Evolutionary conservation across 2,329 filamentous ascomycete genomes (phyloP), one percentile per base, ranked within the genome.

Genomic region (Trichoderma polysporum): DNA sequence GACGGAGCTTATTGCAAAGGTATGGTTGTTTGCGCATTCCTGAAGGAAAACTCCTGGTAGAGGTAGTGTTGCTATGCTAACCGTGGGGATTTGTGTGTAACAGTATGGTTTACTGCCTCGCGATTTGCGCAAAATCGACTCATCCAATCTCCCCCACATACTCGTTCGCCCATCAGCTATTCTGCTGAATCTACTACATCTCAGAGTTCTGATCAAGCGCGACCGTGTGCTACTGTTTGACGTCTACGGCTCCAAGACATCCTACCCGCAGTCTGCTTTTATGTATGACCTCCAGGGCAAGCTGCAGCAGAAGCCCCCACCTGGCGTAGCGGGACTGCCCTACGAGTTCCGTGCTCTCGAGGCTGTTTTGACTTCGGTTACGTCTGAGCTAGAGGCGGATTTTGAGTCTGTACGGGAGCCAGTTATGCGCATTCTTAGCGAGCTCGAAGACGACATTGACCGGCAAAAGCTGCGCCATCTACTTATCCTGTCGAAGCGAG

Each of bases 231-330:
- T 99, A 27, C 90, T 99, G 5, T 98, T 99, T 76, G 95, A 98
- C 74, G 92, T 95, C 15, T 98, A 97, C 79, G 95, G 95, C 33
- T 95, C 93, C 47, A 94, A 93, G 68, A 93, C 96, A 72, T 96
- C 93, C 0, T 97, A 97, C 74, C 93, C 94, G 35, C 95, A 98
- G 77, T 97, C 93, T 4, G 88, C 95, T 15, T 99, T 99, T 81
- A 97, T 99, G 88, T 97, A 98, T 79, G 95, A 98, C 75, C 82
- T 99, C 22, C 93, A 98, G 77, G 92, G 92, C 13, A 97, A 97
- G 76, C 83, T 99, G 52, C 90, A 92, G 70, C 93, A 97, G 75
- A 94, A 93, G 77, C 71, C 76, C 15, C 56, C 70, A 2, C 82
- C 85, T 0, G 79, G 82, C n/a, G 85, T 87, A 17, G 86, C 85